A percentile compares a stretch with the other conserved stretches of the same genome.
phyloP scores from a whole-genome alignment of 768 basidiomycete genomes.

The Rhodotorula taiwanensis region DNA sequence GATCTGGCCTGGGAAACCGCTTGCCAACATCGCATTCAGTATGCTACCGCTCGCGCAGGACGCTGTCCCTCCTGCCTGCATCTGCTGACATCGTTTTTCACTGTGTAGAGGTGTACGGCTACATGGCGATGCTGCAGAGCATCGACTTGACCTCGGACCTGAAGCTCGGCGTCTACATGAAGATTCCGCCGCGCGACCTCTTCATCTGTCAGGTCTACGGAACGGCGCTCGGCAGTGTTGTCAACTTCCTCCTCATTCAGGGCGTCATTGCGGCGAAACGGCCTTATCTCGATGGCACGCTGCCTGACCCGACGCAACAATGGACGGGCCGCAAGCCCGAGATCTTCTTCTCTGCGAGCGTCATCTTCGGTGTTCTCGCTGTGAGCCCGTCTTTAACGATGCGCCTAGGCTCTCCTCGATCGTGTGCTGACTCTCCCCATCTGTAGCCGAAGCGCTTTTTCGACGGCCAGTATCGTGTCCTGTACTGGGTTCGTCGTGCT shows the following conservation, averaged over 20 bases:
- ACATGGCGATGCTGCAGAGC: conserved; percentile 39
- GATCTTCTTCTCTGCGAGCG: conserved; percentile 32
- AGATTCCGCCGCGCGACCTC: conserved; percentile 39
- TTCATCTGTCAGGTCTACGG: conserved; percentile 39
- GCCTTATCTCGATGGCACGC: conserved; percentile 42
- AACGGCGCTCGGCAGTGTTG: conserved; percentile 40
- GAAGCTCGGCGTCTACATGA: conserved; percentile 40
- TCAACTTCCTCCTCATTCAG: conserved; percentile 41
- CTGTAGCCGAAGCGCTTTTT: conserved; percentile 35
- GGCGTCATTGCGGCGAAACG: conserved; percentile 41
- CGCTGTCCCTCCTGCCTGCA: too few relatives aligned
- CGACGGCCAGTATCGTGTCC: conserved; percentile 37
- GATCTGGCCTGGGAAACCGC: conserved; percentile 39
- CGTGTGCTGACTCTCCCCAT: neutral
- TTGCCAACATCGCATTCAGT: conserved; percentile 42
- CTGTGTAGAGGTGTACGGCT: conserved; percentile 24
- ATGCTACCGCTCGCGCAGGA: neutral
- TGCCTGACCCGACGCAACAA: conserved; percentile 37
- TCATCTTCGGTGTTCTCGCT: conserved; percentile 31
- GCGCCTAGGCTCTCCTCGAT: conserved; percentile 5
- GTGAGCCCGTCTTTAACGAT: neutral
- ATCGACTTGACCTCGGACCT: conserved; percentile 40
- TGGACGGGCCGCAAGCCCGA: conserved; percentile 38
- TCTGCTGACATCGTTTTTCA: neutral
- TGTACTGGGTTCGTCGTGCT: conserved; percentile 29